Evolutionary conservation across 177 flowering plant species (phyloP), one percentile per base, ranked within the genome.

Genomic region (Vitis hybrid): DNA sequence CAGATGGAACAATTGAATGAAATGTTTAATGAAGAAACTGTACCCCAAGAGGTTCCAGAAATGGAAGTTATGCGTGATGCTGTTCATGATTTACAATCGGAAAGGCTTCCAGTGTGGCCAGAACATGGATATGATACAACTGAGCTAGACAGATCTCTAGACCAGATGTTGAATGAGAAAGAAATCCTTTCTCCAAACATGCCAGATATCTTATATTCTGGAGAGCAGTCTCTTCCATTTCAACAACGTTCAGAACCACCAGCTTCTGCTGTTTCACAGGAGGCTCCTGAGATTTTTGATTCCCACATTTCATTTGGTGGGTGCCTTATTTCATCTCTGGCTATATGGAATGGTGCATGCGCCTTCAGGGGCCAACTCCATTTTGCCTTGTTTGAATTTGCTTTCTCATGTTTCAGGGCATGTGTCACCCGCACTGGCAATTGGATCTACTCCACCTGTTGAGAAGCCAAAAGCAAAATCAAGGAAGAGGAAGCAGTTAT

Each of bases 401-500:
- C 13, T 59, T 52, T 59, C 58, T 65, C 56, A 27, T 70, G 60
- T 75, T 71, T 57, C 77, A 84, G 91, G 73, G 17, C 75, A 72
- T 67, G 14, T 24, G 13, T 78, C 92, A 55, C 76, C 82, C 62
- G 80, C 78, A 15, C 17, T 88, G 74, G 86, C 66, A 40, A 51
- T 94, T 57, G 85, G 73, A 59, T 70, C 90, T 67, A 81, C 89
- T 24, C 97, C 98, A 60, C 80, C 83, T 15, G 72, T 67, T 63
- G 86, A 79, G 75, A 73, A 78, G 74, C 83, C 78, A 35, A 75
- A 72, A 64, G 72, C 68, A 19, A 86, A 82, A 68, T 27, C 19
- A 67, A 80, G 88, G 75, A 92, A 80, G 78, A 85, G 92, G 74
- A 92, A 83, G 64, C 78, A 60, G 24, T 63, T 56, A 12, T 86